Base-by-base conservation (phyloP, 192 early-diverging fungal species). In the Coemansia sp. region DNA sequence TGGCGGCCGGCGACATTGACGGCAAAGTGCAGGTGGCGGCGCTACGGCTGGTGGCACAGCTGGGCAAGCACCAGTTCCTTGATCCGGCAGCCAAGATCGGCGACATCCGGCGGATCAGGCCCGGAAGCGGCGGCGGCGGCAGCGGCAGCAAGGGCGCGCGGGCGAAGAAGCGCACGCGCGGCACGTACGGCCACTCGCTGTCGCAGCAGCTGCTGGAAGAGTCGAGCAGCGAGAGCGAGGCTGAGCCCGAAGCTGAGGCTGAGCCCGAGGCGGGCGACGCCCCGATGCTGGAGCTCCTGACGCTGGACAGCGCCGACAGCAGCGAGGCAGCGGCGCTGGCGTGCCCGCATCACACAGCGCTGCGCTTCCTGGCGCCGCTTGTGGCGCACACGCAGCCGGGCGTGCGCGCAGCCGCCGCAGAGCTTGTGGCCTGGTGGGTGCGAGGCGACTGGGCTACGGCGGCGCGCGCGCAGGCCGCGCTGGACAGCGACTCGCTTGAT, bases 321-420 rank as follows among this genome's bases (percentile, higher is more conserved):
- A 36, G 15, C 17, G 45, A 32, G 3, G 39, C 18, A 15, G 48
- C 23, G 0, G 43, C 38, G 19, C 64, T 92, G n/a, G 80, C 82
- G 5, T 84, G 84, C 34, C 81, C 77, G 8, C 85, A 84, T 3
- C 77, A 79, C 36, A 48, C 73, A 39, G 49, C 43, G 1, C 51
- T 77, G 56, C 74, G 65, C n/a, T 54, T 81, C 8, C 47, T 95
- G 19, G 66, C 86, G 22, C 74, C 80, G 17, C 62, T 94, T 19
- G 77, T 94, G n/a, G 85, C 88, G 54, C 85, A 82, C 30, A 84
- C 81, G 10, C 82, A 90, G 27, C 55, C 80, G 14, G 75, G 82
- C 46, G 77, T 92, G 22, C 82, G 92, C 5, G 84, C 80, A 11
- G 65, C 79, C 0, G 76, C 87, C 3, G 83, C 88, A 1, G 79